Conservation (phyloP, 768 basidiomycete species). For the Leccinum rimulosum region DNA sequence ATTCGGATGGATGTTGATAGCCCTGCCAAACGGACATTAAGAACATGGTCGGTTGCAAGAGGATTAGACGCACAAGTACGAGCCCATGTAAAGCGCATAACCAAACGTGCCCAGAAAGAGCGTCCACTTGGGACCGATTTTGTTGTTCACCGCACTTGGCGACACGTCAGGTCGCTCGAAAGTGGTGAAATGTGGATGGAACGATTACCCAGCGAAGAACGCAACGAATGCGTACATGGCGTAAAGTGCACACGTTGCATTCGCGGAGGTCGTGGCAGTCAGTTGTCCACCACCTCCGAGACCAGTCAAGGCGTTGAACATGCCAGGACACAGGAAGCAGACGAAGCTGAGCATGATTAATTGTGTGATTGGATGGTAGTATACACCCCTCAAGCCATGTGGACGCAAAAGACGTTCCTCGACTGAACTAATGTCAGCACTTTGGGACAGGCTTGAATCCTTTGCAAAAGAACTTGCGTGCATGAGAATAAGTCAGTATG, state of each 20-base stretch:
- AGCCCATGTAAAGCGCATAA: constrained; percentile 72
- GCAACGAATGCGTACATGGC: constrained; percentile 53
- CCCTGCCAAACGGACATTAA: constrained; percentile 36
- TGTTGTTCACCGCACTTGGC: constrained; percentile 72
- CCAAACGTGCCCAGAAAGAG: constrained; percentile 70
- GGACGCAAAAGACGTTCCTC: constrained; percentile 41
- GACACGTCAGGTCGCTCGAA: neutral
- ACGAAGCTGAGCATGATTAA: constrained; percentile 65
- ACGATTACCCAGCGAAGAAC: constrained; percentile 63
- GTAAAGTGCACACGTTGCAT: constrained; percentile 69
- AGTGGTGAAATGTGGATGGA: neutral
- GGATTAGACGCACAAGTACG: constrained; percentile 52
- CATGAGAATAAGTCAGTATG: neutral
- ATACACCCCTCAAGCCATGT: constrained; percentile 50
- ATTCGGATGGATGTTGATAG: constrained; percentile 63
- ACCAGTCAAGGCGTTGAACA: constrained; percentile 77
- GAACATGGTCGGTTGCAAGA: neutral
- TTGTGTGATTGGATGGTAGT: constrained; percentile 58
- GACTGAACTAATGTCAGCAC: neutral
- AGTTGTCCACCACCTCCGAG: constrained; percentile 77
- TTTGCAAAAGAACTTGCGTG: neutral
- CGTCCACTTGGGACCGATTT: constrained; percentile 67
- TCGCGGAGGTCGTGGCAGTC: constrained; percentile 61
- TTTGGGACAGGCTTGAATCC: neutral
- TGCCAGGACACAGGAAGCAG: constrained; percentile 55